Conservation (phyloP, 2,329 filamentous ascomycete genomes). For the Colletotrichum cereale region DNA sequence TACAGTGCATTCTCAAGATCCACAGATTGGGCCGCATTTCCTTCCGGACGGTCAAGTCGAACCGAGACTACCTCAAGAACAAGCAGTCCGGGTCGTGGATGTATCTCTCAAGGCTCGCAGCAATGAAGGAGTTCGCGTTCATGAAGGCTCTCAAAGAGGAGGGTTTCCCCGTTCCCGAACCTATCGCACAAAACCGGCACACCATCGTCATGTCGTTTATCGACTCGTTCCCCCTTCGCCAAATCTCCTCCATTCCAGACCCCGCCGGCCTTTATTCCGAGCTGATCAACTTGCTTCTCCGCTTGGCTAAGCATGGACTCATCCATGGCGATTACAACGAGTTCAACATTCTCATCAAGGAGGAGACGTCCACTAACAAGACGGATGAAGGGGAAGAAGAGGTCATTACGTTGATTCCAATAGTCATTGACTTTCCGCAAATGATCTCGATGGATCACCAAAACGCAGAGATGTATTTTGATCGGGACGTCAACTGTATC, state of each 20-base stretch:
- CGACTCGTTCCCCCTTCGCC: constrained; percentile 90
- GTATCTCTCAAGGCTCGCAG: constrained; percentile 94
- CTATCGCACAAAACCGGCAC: constrained; percentile 90
- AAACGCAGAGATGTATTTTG: constrained; percentile 98
- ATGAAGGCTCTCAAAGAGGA: constrained; percentile 88
- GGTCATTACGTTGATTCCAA: constrained; percentile 73
- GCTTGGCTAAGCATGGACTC: constrained; percentile 85
- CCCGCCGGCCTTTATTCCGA: constrained; percentile 92
- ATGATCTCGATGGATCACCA: constrained; percentile 96
- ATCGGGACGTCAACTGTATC: constrained; percentile 94
- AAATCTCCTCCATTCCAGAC: constrained; percentile 86
- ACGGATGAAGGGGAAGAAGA: constrained; percentile 57
- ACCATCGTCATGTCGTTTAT: constrained; percentile 97
- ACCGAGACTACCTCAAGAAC: constrained; percentile 93
- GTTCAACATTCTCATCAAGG: constrained; percentile 96
- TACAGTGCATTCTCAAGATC: constrained; percentile 91
- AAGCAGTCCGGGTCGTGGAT: constrained; percentile 89
- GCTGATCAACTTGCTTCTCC: constrained; percentile 86
- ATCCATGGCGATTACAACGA: constrained; percentile 99
- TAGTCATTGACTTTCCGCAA: constrained; percentile 97
- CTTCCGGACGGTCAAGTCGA: constrained; percentile 95
- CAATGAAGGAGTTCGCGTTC: constrained; percentile 94
- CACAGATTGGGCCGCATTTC: constrained; percentile 95
- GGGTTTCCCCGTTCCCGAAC: constrained; percentile 90
- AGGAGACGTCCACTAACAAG: constrained; percentile 61